Base-by-base conservation (phyloP, 2,329 filamentous ascomycete genomes). In the Ustilaginoidea virens region DNA sequence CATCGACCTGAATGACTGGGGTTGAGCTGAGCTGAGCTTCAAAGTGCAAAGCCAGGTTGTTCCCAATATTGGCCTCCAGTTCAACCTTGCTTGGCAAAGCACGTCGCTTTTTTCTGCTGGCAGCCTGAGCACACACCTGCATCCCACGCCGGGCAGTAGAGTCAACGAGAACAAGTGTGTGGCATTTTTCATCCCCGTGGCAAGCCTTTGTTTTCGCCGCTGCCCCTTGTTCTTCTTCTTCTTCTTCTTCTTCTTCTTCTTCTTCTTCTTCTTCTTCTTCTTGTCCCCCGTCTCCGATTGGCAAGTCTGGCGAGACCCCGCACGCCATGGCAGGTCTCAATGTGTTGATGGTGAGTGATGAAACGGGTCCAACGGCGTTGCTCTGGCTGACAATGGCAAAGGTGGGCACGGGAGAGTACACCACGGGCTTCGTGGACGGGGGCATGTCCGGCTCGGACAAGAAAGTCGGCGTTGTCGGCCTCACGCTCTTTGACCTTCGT, bases 361-460 rank as follows among this genome's bases (percentile, higher is more conserved):
- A 7, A 5, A 29, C 2, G n/a, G 15, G 5, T 23, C 14, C 12
- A 14, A 21, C 6, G 6, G 12, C n/a, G 15, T 8, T n/a, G 8
- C 20, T 7, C n/a, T 5, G 5, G 7, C 14, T 21, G 28, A 26
- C 15, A 16, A 10, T 10, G 14, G 33, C 17, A 14, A n/a, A 76
- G 79, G 71, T 93, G 34, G 86, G 86, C 39, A 93, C 86, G 8
- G 87, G 86, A 46, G 86, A 94, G 66, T 94, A 94, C 66, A 94
- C 87, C 44, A 94, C 87, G 24, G 86, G 86, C 33, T 94, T 90
- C 43, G 85, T 93, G 33, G 83, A 81, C 33, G 76, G 74, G 35
- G 79, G 77, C 34, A 78, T 75, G 29, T 92, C 83, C 4, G 76
- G 70, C 8, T 92, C 83, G 28, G 87, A 94, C 65, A 94, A 94